phyloP scores from a whole-genome alignment of 2,329 filamentous ascomycete genomes.

The Cladosporium colombiae region DNA sequence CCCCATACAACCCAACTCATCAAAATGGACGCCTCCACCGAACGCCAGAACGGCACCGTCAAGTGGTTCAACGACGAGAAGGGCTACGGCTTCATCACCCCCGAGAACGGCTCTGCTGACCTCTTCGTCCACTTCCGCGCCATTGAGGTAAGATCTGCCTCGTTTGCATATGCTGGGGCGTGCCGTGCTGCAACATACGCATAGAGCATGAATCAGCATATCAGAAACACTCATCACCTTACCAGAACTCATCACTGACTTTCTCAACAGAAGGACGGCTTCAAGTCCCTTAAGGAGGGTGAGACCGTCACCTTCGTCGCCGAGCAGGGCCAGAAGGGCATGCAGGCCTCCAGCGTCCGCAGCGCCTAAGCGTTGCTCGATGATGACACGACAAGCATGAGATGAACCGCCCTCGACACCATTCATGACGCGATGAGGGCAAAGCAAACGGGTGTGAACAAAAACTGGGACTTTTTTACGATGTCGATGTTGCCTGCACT shows the following conservation, averaged over 20 bases:
- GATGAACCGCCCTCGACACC: background rate
- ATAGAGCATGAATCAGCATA: background rate
- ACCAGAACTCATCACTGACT: background rate
- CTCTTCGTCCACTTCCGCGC: conserved; percentile 23
- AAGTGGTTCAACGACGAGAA: conserved; percentile 23
- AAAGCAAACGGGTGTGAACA: conserved; percentile 6
- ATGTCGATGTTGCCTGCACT: conserved; percentile 2
- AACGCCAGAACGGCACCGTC: conserved; percentile 22
- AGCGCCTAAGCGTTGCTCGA: background rate
- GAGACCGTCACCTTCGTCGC: conserved; percentile 20
- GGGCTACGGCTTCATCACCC: conserved; percentile 22
- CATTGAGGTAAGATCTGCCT: conserved; percentile 16
- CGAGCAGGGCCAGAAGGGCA: conserved; percentile 22
- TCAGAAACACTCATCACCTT: background rate
- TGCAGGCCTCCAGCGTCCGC: conserved; percentile 20
- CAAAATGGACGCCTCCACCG: conserved; percentile 18
- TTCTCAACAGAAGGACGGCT: conserved; percentile 15
- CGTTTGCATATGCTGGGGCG: background rate
- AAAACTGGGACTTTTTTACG: conserved; percentile 5
- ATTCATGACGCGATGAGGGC: conserved; percentile 7
- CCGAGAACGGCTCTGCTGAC: conserved; percentile 22
- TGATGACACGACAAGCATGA: conserved; percentile 6
- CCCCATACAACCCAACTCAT: conserved; percentile 4
- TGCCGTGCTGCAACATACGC: background rate
- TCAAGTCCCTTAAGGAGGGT: conserved; percentile 21